Base-by-base conservation (phyloP, 106 monocot species). In the Dendrobium catenatum region DNA sequence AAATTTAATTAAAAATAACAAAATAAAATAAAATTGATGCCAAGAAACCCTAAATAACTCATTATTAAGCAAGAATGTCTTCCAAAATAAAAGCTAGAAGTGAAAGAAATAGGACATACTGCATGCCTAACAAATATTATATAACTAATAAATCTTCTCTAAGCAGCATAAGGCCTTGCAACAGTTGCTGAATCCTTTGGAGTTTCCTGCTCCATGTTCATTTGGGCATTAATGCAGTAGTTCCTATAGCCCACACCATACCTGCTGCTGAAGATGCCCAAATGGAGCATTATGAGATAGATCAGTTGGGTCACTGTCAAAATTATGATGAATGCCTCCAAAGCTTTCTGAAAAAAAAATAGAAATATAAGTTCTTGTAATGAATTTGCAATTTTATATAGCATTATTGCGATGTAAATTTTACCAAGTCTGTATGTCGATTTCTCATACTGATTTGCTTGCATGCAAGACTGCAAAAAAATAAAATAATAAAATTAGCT, bases 311-410 rank as follows among this genome's bases (percentile, higher is more conserved):
- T 89, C 51, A 79, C 29, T 9, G 86, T 86, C 81, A 89, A 79
- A 26, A 86, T 86, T 42, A 77, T 68, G 44, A 86, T 77, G 76
- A 83, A 86, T 40, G 81, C 81, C 48, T 86, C 89, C 79, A 89
- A 42, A 8, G 81, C 78, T 37, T 81, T 86, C 81, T 83, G 86
- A 47, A 26, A 49, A 46, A 6, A n/a, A n/a, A n/a, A n/a, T n/a
- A n/a, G n/a, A n/a, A n/a, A 73, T 42, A 76, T 76, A 49, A 47
- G 2, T 48, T 24, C n/a, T 22, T 41, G 18, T 0, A 4, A 43
- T 42, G 17, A 20, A 42, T 42, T 29, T 74, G 29, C 6, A 74
- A 42, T 48, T 24, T 22, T 49, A 70, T 18, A 4, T 22, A 49
- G 26, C 18, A 37, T 51, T 7, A 22, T 27, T 26, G n/a, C 29